A percentile compares a stretch with the other conserved stretches of the same genome.
Conservation (phyloP, 495 filamentous ascomycete species). For the Penicillium malachiteum region DNA sequence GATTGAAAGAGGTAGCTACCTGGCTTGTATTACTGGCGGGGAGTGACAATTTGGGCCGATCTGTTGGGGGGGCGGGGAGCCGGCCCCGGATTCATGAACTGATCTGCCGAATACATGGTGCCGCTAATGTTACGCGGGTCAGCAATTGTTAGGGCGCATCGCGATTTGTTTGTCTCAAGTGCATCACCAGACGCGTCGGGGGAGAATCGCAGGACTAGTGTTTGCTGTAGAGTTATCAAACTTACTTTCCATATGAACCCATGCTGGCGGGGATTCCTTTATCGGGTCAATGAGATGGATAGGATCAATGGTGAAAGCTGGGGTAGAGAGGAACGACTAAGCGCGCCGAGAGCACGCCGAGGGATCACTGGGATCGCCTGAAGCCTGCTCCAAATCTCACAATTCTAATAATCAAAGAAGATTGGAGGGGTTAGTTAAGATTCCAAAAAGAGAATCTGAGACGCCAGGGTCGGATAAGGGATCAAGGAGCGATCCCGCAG, state of each 20-base stretch:
- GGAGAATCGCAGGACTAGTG: too few species aligned
- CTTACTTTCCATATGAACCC: constrained; percentile 45
- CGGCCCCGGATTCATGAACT: constrained; percentile 96
- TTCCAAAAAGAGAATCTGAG: too few species aligned
- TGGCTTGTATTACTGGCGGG: constrained; percentile 58
- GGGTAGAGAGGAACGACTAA: too few species aligned
- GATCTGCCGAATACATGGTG: constrained; percentile 63
- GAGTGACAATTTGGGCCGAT: constrained; percentile 75
- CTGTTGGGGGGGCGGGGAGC: constrained; percentile 86
- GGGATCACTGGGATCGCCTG: constrained; percentile 22
- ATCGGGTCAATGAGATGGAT: background rate
- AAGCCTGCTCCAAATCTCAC: constrained; percentile 16
- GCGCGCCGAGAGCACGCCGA: too few species aligned
- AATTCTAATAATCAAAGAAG: background rate
- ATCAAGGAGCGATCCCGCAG: too few species aligned
- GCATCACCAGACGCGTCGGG: too few species aligned
- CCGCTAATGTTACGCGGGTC: background rate
- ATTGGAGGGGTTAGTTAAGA: background rate
- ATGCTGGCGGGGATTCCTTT: background rate
- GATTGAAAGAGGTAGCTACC: constrained; percentile 75
- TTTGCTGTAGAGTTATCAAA: too few species aligned
- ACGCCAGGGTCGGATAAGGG: too few species aligned
- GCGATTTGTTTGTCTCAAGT: too few species aligned
- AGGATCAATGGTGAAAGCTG: too few species aligned
- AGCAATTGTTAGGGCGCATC: too few species aligned